Percentiles rank a stretch among this genome's conserved stretches.
These are phyloP conservation scores for Phytophthora aleatoria DNA, from an alignment of 352 stramenopile genomes.

Conservation along the genomic window DNA sequence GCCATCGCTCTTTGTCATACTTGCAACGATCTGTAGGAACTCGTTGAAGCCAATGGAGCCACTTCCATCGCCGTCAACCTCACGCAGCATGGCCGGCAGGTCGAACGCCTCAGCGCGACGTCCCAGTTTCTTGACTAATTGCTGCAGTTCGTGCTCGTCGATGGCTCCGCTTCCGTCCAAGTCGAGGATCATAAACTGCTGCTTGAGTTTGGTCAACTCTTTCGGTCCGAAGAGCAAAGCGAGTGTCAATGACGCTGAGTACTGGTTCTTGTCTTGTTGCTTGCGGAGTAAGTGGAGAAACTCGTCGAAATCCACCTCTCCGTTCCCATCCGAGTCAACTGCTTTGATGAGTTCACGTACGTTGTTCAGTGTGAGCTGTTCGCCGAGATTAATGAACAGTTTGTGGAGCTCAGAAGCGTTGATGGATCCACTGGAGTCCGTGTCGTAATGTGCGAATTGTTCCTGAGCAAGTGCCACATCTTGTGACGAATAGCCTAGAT, in stretches of 20 bases:
- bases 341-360: constrained; percentile 61
- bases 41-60: constrained; percentile 75
- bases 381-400: constrained; percentile 60
- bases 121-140: constrained; percentile 66
- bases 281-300: constrained; percentile 63
- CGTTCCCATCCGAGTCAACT: constrained; percentile 63
- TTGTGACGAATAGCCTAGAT: constrained; percentile 45
- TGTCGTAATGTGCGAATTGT: constrained; percentile 69
- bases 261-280: constrained; percentile 69
- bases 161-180: constrained; percentile 69
- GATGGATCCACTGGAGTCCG: constrained; percentile 68
- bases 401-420: constrained; percentile 60
- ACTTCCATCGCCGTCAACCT: constrained; percentile 72
- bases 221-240: constrained; percentile 65
- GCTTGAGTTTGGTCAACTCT: constrained; percentile 70
- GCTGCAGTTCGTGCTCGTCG: constrained; percentile 66
- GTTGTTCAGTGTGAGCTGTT: constrained; percentile 62
- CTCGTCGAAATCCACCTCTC: constrained; percentile 72
- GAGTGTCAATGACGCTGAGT: constrained; percentile 65
- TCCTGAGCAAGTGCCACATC: constrained; percentile 49
- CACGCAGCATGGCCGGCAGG: constrained; percentile 57
- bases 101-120: constrained; percentile 51
- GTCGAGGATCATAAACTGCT: constrained; percentile 73
- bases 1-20: constrained; percentile 53
- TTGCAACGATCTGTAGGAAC: constrained; percentile 70